Base-by-base conservation (phyloP, 345 rosid genomes). In the Boechera retrofracta region DNA sequence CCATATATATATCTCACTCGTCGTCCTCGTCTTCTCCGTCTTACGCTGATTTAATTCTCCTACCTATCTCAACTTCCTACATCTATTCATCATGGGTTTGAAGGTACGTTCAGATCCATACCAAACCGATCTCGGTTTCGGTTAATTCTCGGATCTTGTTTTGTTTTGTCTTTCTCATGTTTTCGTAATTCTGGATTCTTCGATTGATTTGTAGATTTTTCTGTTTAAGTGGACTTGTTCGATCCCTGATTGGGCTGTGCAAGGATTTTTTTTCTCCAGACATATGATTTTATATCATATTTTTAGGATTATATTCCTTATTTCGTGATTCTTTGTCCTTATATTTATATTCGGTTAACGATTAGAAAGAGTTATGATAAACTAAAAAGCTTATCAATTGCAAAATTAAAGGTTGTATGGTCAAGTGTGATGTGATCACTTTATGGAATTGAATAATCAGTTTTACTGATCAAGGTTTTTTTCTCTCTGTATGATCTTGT, bases 21-120 rank as follows among this genome's bases (percentile, higher is more conserved):
- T 78, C 47, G 51, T 26, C 74, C 31, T 79, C 74, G 82, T 73
- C 52, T 79, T 79, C 78, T 79, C 78, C 82, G 82, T 78, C 74
- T 41, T 3, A 48, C 64, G 33, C 74, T 78, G 64, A 58, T 66
- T 60, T 32, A 4, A 29, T 39, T 57, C 8, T 13, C 16, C 35
- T 39, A 11, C 44, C 9, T 18, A 31, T 51, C 60, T 26, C 36
- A 72, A 41, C 63, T 38, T 58, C 29, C 13, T 4, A 64, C 81
- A 41, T 72, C 47, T 71, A 7, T 47, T 71, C 77, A 49, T 33
- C 64, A 79, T 79, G 82, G 82, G 71, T 60, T 73, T 79, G 59
- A 73, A 79, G 82, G 82, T 79, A 60, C 35, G 38, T 7, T 67
- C n/a, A 33, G 53, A 67, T 73, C 82, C 53, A 11, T 16, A 49